Evolutionary conservation across 2,329 filamentous ascomycete genomes (phyloP).

Genomic region (Fusarium oxysporum): DNA sequence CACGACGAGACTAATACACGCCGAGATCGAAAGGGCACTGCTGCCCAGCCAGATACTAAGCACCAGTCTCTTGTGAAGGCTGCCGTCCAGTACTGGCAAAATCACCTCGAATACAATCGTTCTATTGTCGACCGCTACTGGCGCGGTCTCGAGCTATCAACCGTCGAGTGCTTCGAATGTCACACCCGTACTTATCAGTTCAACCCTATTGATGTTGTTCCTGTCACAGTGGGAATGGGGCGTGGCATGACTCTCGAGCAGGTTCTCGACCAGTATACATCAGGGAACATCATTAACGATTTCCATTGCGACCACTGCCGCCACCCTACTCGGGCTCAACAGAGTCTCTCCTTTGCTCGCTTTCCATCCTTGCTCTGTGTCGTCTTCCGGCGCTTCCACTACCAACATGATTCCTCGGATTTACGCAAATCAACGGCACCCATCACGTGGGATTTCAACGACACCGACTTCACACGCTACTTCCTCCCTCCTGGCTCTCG

Average conservation of each 20-base stretch:
- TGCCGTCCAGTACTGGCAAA: slow-evolving; percentile 79
- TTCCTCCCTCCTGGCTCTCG: slow-evolving; percentile 53
- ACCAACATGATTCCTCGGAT: slow-evolving; percentile 46
- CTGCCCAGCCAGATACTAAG: slow-evolving; percentile 49
- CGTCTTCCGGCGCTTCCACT: slow-evolving; percentile 73
- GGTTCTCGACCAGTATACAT: slow-evolving; percentile 76
- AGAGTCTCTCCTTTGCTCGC: slow-evolving; percentile 79
- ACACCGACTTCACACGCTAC: slow-evolving; percentile 66
- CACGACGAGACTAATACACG: slow-evolving; percentile 84
- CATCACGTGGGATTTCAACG: slow-evolving; percentile 81
- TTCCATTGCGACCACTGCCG: slow-evolving; percentile 83
- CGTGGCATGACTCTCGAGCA: slow-evolving; percentile 61
- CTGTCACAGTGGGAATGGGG: slow-evolving; percentile 53
- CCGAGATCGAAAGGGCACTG: slow-evolving; percentile 56
- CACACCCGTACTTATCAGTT: slow-evolving; percentile 62
- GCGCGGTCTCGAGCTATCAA: slow-evolving; percentile 79
- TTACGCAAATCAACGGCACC: slow-evolving; percentile 75
- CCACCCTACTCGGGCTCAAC: slow-evolving; percentile 72
- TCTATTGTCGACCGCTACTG: slow-evolving; percentile 86
- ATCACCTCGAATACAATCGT: slow-evolving; percentile 74
- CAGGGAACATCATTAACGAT: slow-evolving; percentile 73
- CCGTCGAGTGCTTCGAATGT: slow-evolving; percentile 73
- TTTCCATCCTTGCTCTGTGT: slow-evolving; percentile 84
- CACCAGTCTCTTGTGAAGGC: slow-evolving; percentile 60
- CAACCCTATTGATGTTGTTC: slow-evolving; percentile 65